Percentiles rank a stretch among this genome's conserved stretches.
These are phyloP conservation scores for Geosmithia putterillii DNA, from an alignment of 2,329 filamentous ascomycete species.

Conservation along the genomic window DNA sequence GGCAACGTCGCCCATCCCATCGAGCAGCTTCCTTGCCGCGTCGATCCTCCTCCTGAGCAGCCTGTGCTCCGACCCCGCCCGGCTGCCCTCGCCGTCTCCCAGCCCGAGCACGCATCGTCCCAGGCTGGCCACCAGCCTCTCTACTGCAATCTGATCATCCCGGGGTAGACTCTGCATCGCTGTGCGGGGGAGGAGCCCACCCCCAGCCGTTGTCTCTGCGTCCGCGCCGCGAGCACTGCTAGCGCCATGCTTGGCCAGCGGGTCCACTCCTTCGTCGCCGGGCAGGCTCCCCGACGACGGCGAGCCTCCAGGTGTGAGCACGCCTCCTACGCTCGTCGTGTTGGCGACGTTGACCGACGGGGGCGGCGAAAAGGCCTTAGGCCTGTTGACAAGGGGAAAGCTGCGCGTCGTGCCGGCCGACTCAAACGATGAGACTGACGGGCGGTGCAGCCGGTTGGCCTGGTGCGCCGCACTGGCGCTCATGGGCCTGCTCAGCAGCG, in stretches of 20 bases:
- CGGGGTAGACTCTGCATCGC: constrained; percentile 32
- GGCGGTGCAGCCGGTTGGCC: constrained; percentile 32
- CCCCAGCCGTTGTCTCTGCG: too few species aligned
- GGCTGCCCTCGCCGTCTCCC: constrained; percentile 42
- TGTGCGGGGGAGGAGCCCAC: too few species aligned
- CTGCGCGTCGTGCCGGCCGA: constrained; percentile 48
- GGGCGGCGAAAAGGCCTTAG: too few species aligned
- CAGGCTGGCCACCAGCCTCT: constrained; percentile 45
- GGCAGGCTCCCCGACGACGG: constrained; percentile 11
- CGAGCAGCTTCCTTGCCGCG: constrained; percentile 58
- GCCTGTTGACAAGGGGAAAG: constrained; percentile 46
- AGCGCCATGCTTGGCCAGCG: too few species aligned
- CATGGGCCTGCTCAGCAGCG: constrained; percentile 25
- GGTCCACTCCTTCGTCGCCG: background rate
- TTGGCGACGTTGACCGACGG: too few species aligned
- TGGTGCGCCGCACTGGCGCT: constrained; percentile 3
- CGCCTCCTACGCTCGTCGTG: constrained; percentile 23
- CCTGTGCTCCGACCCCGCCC: constrained; percentile 43
- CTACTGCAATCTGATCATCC: constrained; percentile 48
- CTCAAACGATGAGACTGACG: constrained; percentile 43
- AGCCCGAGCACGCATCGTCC: constrained; percentile 48
- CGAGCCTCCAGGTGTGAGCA: constrained; percentile 34
- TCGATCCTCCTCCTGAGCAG: constrained; percentile 62
- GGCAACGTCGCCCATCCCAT: constrained; percentile 45
- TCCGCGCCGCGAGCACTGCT: too few species aligned